These are phyloP conservation scores for Colletotrichum zoysiae DNA, from an alignment of 2,329 filamentous ascomycete species.

Conservation along the genomic window DNA sequence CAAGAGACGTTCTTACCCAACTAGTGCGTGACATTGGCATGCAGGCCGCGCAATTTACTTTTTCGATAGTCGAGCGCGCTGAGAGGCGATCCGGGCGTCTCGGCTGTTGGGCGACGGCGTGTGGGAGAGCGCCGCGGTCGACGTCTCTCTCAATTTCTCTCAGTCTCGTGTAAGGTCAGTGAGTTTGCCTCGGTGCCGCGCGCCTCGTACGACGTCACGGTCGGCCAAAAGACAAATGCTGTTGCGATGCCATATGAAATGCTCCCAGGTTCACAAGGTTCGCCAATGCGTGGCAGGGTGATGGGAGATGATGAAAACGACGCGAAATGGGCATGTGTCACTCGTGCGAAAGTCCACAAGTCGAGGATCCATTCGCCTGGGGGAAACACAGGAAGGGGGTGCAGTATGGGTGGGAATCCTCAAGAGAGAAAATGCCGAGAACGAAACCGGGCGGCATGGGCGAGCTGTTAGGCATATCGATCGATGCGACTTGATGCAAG, in stretches of 20 bases:
- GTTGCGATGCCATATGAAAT: conserved; percentile 1
- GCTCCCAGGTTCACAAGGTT: conserved; percentile 8
- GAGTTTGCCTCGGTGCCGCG: background rate
- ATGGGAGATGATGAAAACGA: conserved; percentile 3
- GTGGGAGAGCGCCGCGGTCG: background rate
- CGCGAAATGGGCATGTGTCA: conserved; percentile 4
- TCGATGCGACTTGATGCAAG: conserved; percentile 6
- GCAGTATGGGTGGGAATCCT: conserved; percentile 23
- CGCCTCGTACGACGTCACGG: conserved; percentile 19
- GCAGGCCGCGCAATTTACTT: conserved; percentile 27
- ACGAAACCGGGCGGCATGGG: conserved; percentile 16
- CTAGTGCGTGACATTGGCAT: background rate
- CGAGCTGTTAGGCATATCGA: conserved; percentile 22
- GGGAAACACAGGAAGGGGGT: conserved; percentile 9
- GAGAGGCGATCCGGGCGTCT: conserved; percentile 17
- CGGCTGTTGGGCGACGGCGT: no score
- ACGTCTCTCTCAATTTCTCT: background rate
- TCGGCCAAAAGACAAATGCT: background rate
- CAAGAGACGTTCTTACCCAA: background rate
- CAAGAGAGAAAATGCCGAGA: conserved; percentile 32
- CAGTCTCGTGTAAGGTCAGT: background rate
- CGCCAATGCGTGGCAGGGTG: conserved; percentile 12
- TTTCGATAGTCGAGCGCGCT: conserved; percentile 19
- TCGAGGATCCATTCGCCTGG: conserved; percentile 14
- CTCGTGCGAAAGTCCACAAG: conserved; percentile 4